Evolutionary conservation across 257 asterid species (phyloP).

Genomic region (Salvia splendens): DNA sequence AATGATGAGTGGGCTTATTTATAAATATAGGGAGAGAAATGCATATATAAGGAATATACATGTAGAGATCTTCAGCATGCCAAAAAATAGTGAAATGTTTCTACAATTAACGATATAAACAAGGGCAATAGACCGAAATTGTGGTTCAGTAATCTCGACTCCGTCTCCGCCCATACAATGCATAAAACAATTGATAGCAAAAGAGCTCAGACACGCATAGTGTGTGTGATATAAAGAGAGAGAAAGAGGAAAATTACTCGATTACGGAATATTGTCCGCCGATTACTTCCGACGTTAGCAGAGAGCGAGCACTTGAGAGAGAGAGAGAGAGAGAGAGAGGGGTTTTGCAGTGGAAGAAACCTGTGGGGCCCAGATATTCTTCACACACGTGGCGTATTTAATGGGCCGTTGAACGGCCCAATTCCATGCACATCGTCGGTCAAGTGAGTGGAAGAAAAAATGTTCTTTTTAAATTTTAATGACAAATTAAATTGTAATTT

Average conservation of each 20-base stretch:
- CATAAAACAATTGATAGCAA: background rate
- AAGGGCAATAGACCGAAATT: background rate
- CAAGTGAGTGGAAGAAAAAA: no score
- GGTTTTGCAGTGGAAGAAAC: slow-evolving; percentile 23
- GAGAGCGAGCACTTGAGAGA: background rate
- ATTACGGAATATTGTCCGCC: background rate
- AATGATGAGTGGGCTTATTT: slow-evolving; percentile 33
- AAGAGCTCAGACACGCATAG: background rate
- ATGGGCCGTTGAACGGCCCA: no score
- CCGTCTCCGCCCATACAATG: background rate
- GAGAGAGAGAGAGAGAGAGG: background rate
- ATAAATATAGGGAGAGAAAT: slow-evolving; percentile 13
- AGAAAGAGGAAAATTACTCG: slow-evolving; percentile 1
- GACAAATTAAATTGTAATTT: no score
- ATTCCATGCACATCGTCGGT: no score
- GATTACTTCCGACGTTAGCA: background rate
- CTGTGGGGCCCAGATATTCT: background rate
- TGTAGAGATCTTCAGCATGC: slow-evolving; percentile 9
- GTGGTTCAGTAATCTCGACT: background rate
- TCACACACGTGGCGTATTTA: no score
- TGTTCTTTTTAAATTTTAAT: no score
- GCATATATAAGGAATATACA: background rate
- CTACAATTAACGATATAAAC: background rate
- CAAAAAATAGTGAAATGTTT: background rate
- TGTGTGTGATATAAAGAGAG: background rate